Evolutionary conservation across 805 yeast species (phyloP), one percentile per base, ranked within the genome.

Genomic region (Komagataella ulmi): DNA sequence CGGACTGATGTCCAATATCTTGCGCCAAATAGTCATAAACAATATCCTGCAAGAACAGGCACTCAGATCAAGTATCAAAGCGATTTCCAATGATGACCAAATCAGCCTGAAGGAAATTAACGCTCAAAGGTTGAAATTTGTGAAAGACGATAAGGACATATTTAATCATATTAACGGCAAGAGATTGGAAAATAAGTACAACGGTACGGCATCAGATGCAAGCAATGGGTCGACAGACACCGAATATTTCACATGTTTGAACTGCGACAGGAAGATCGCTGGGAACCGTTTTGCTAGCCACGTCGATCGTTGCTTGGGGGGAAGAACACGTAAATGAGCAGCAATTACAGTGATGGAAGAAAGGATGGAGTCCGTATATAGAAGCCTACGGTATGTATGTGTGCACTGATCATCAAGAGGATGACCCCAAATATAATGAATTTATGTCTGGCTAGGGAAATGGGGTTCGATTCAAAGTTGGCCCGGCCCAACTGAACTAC

Each of bases 241-340:
- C 46, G 63, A 63, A 3, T 88, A 89, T 64, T 87, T 88, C 59
- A 77, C 72, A 52, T 91, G 99, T 67, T 74, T 75, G 3, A 84
- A 85, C 57, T 91, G 99, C 65, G 81, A 79, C 17, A 73, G 99
- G 52, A 88, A 83, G 59, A 84, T 91, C 6, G 91, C 96, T 0
- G 96, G 96, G 1, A 84, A 87, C 44, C 71, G 99, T 53, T 90
- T 88, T 72, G 97, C 98, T 2, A 89, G 87, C 46, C 99, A 91
- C 66, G 74, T 91, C 30, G 95, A 89, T 62, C 80, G 96, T 59
- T 91, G 99, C 63, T 66, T 89, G 21, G 87, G 88, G 47, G 85
- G 97, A 10, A 75, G 86, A 53, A 71, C 72, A 23, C 68, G 81
- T 56, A 70, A 74, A 55, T 69, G 53, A 58, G 6, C 36, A 30